A percentile compares a stretch with the other conserved stretches of the same genome.
phyloP scores from a whole-genome alignment of 2,329 filamentous ascomycete species.

The Sphaceloma murrayae region DNA sequence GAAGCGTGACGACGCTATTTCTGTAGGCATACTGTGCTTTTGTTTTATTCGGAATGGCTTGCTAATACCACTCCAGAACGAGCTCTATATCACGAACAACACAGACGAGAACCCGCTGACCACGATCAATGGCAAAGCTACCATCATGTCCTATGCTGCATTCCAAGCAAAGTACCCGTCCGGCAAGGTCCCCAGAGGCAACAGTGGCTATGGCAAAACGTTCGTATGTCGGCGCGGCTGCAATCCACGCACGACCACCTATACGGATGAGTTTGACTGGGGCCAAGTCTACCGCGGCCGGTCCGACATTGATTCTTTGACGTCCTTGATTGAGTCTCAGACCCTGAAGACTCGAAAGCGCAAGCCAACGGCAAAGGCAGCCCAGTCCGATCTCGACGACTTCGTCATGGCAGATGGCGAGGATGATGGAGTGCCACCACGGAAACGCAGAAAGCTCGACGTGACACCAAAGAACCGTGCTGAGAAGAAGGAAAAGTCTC shows the following conservation, averaged over 20 bases:
- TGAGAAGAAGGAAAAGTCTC: constrained; percentile 11
- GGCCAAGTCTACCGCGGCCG: constrained; percentile 68
- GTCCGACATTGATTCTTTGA: constrained; percentile 55
- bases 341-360: constrained; percentile 62
- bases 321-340: constrained; percentile 57
- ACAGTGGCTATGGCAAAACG: constrained; percentile 69
- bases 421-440: constrained; percentile 35
- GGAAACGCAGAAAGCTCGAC: constrained; percentile 41
- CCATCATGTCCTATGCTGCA: constrained; percentile 59
- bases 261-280: constrained; percentile 89
- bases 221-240: constrained; percentile 87
- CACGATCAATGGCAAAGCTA: constrained; percentile 84
- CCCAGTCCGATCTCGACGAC: constrained; percentile 33
- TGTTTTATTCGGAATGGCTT: constrained; percentile 33
- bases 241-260: constrained; percentile 78
- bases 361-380: constrained; percentile 26
- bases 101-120: constrained; percentile 79
- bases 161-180: constrained; percentile 64
- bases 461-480: constrained; percentile 34
- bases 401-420: constrained; percentile 35
- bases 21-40: constrained; percentile 31
- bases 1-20: constrained; percentile 67
- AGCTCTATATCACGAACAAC: constrained; percentile 81
- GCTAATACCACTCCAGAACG: constrained; percentile 49
- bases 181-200: constrained; percentile 62